Percentiles rank a stretch among this genome's conserved stretches.
Conservation (phyloP, 306 rosid species). For the Cicer arietinum region DNA sequence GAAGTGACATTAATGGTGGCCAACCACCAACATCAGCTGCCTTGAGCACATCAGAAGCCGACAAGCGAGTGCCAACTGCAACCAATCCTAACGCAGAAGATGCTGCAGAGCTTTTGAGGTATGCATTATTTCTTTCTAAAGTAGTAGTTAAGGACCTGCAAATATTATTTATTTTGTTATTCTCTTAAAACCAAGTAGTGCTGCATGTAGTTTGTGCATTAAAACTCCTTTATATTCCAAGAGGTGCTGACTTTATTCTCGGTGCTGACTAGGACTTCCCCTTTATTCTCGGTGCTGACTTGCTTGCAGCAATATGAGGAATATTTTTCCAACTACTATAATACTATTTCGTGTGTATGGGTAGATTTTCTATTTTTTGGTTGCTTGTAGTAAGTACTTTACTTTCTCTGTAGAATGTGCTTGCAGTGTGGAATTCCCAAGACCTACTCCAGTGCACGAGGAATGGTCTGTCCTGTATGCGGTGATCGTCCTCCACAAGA, state of each 20-base stretch:
- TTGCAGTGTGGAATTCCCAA: conserved; percentile 95
- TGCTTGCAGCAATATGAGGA: conserved; percentile 2
- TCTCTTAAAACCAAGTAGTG: not conserved
- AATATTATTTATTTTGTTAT: not conserved
- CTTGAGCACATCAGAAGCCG: conserved; percentile 53
- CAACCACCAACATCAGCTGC: conserved; percentile 63
- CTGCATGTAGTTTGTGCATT: conserved; percentile 35
- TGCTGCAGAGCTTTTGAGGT: conserved; percentile 95
- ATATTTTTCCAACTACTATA: not conserved
- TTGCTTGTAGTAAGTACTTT: conserved; percentile 19
- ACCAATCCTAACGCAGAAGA: conserved; percentile 95
- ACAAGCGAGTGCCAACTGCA: conserved; percentile 69
- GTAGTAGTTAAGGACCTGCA: conserved; percentile 2
- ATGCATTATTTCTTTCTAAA: conserved; percentile 20
- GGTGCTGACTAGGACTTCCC: not conserved
- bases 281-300: not conserved
- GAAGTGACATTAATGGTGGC: conserved; percentile 77
- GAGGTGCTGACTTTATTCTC: not conserved
- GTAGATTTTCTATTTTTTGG: not conserved
- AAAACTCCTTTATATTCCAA: conserved; percentile 9
- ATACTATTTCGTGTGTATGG: not conserved
- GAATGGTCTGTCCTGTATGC: conserved; percentile 92
- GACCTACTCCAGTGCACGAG: conserved; percentile 76
- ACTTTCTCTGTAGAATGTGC: conserved; percentile 74
- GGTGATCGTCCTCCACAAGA: conserved; percentile 83